phyloP scores from a whole-genome alignment of 257 asterid genomes.

The Striga asiatica region DNA sequence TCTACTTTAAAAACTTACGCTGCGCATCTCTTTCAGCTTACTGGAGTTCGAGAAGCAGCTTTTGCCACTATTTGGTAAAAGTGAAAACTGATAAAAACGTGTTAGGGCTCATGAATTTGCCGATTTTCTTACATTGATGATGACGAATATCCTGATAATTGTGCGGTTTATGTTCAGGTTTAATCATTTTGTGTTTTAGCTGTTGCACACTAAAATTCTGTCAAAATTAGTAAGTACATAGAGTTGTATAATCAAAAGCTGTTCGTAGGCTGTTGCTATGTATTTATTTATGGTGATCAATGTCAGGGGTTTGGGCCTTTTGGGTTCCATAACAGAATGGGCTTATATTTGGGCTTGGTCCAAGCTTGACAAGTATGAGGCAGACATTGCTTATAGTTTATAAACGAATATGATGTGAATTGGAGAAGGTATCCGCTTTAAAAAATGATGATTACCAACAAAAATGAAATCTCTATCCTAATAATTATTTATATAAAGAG shows the following conservation, averaged over 20 bases:
- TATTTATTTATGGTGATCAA: background rate
- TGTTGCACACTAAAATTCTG: no score
- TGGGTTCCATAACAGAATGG: no score
- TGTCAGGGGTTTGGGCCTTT: no score
- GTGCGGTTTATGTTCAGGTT: background rate
- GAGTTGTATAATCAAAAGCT: background rate
- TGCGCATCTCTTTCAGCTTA: slow-evolving; percentile 39
- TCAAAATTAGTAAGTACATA: background rate
- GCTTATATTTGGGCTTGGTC: no score
- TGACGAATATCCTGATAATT: background rate
- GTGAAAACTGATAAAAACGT: slow-evolving; percentile 12
- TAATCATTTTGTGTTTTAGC: background rate
- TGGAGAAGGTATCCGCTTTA: no score
- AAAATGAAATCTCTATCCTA: no score
- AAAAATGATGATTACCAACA: no score
- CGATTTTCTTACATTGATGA: background rate
- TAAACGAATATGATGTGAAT: no score
- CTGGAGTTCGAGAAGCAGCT: slow-evolving; percentile 90
- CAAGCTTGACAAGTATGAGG: no score
- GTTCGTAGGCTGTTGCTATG: slow-evolving; percentile 10
- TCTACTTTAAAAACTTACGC: slow-evolving; percentile 2
- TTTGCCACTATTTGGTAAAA: slow-evolving; percentile 36
- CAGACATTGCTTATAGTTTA: no score
- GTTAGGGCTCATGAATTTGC: background rate
- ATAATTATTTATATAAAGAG: no score